Base-by-base conservation (phyloP, 768 basidiomycete species). In the Russula brevipes region DNA sequence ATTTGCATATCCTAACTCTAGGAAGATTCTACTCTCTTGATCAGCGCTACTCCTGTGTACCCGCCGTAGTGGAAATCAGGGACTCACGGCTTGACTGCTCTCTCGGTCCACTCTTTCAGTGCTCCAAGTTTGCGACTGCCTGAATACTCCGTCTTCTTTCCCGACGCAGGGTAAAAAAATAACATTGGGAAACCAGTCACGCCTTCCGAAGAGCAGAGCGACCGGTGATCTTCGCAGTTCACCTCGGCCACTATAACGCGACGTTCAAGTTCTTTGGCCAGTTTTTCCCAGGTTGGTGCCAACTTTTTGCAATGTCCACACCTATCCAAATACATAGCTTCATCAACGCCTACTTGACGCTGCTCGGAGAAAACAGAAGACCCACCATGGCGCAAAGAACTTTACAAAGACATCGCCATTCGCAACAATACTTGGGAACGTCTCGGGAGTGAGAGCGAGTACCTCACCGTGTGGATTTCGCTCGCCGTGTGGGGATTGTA, bases 301-400 rank as follows among this genome's bases (percentile, higher is more conserved):
- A 98, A 80, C 71, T 91, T 91, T 77, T 97, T 95, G 82, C 96
- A 99, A 75, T 98, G 95, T 4, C 91, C 91, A 72, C 95, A 98
- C 91, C 83, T 83, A 44, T 8, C 47, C 51, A 19, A 52, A 54
- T 39, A 35, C 24, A 7, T 11, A 44, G 33, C 5, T 4, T 38
- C 36, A 31, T 62, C 24, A 62, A 52, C 42, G 6, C n/a, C 42
- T 19, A 16, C 7, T 24, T 19, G n/a, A 19, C 33, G 6, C 24
- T 53, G 24, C 42, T 4, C 24, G 5, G 31, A 31, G 8, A 14
- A 17, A 42, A 16, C 30, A 17, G 38, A 47, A 7, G 11, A 71
- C 73, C 38, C 70, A 85, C 88, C 95, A 98, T 0, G 95, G 95
- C 0, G 94, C 96, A 72, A 82, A 98, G 78, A 91, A 98, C 71